Evolutionary conservation across 148 eudicot species (phyloP).

Genomic region (Rhododendron henanense): DNA sequence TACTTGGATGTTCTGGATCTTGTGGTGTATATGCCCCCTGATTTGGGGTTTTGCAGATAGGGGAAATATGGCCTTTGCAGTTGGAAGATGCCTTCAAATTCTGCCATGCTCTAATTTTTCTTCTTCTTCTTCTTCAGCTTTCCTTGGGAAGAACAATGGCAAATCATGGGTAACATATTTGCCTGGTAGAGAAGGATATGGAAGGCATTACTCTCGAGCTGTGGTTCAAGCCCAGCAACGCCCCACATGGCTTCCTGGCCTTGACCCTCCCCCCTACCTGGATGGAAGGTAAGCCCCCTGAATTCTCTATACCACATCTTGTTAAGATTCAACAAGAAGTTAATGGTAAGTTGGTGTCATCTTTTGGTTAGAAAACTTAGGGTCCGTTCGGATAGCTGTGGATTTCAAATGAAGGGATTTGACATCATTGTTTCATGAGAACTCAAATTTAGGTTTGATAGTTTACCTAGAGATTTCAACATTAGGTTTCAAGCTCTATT

Average conservation of each 20-base stretch:
- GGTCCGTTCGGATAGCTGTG: not conserved
- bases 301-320: not conserved
- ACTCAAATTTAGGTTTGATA: not conserved
- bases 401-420: not conserved
- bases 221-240: constrained; percentile 59
- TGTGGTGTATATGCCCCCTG: constrained; percentile 12
- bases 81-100: constrained; percentile 37
- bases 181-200: constrained; percentile 15
- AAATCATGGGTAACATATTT: constrained; percentile 21
- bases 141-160: constrained; percentile 23
- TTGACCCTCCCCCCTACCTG: constrained; percentile 82
- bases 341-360: not conserved
- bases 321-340: not conserved
- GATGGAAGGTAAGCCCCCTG: constrained; percentile 67
- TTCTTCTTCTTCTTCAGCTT: constrained; percentile 27
- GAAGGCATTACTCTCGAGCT: constrained; percentile 15
- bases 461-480: not conserved
- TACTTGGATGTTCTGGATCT: constrained; percentile 1
- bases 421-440: not conserved
- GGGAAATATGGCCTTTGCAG: constrained; percentile 38
- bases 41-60: constrained; percentile 10
- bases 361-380: not conserved
- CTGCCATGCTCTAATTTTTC: constrained; percentile 25
- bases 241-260: constrained; percentile 93
- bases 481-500: not conserved